Evolutionary conservation across 768 basidiomycete species (phyloP), one percentile per base, ranked within the genome.

Genomic region (Pisolithus albus): DNA sequence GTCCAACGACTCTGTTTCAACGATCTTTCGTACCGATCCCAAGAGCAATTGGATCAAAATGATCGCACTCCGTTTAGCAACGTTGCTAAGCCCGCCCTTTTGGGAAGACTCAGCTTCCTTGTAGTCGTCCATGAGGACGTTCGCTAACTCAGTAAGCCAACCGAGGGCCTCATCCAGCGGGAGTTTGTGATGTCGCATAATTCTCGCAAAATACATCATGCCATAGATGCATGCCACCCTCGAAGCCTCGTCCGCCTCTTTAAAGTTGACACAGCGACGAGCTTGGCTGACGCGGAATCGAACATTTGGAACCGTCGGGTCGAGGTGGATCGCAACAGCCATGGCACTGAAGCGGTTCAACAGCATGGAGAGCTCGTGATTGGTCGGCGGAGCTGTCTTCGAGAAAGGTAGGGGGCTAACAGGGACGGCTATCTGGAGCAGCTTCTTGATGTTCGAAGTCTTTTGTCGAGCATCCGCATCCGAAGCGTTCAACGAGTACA

Each of bases 261-360:
- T 69, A 64, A 93, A 92, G 49, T 71, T 67, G 50, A 89, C 74
- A 58, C 88, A 91, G 24, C 75, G 76, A 16, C 75, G 79, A 6
- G 86, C 84, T 48, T 81, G 82, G n/a, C 74, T 67, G 39, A 93
- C 65, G 15, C 86, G 80, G 41, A 75, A 73, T 4, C 67, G 68
- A 43, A 76, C 67, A 19, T 77, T 75, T 2, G 71, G 57, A 1
- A 71, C 61, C 0, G 73, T 66, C 0, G 83, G 80, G 43, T 86
- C 81, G 42, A 96, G 77, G 57, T 83, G 77, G 40, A 88, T 75
- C 4, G 82, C 83, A 24, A 89, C 72, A 5, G 85, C 80, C 56
- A 87, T 72, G 10, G 87, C 83, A 46, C 79, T 81, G 59, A 89
- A 82, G 8, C 92, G 82, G 66, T 96, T 96, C 66, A 85, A 81